phyloP scores from a whole-genome alignment of 2,329 filamentous ascomycete species.

The Colletotrichum tabaci region DNA sequence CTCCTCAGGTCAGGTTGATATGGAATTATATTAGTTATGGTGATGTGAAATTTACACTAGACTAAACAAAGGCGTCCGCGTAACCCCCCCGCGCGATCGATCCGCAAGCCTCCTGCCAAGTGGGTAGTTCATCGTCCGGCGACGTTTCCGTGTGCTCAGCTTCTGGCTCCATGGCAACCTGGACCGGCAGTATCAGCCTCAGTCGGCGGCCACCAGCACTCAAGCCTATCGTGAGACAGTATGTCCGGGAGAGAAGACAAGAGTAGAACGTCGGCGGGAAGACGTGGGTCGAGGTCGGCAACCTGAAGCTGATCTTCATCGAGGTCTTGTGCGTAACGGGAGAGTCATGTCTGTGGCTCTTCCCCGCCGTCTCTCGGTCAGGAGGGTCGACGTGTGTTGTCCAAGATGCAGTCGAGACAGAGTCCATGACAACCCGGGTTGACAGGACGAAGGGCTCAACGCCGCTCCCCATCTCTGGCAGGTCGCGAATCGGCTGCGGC shows the following conservation, averaged over 20 bases:
- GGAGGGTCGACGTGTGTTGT: conserved; percentile 52
- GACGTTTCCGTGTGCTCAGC: conserved; percentile 20
- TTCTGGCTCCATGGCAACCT: conserved; percentile 62
- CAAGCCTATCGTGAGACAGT: conserved; percentile 64
- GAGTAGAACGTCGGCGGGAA: conserved; percentile 72
- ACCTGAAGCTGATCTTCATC: conserved; percentile 62
- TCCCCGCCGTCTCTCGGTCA: conserved; percentile 43
- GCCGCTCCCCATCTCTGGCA: conserved; percentile 66
- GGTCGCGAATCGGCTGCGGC: conserved; percentile 57
- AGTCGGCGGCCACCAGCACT: conserved; percentile 58
- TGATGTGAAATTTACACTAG: too few species aligned
- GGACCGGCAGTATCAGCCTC: conserved; percentile 63
- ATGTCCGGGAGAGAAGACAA: conserved; percentile 69
- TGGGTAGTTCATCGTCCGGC: neutral
- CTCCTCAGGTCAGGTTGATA: too few species aligned
- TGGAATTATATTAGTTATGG: too few species aligned
- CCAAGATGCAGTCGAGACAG: conserved; percentile 54
- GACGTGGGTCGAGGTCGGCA: conserved; percentile 63
- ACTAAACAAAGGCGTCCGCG: too few species aligned
- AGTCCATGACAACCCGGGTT: conserved; percentile 66
- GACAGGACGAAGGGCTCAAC: conserved; percentile 49
- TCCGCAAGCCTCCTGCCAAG: neutral
- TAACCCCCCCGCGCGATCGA: neutral
- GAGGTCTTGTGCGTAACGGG: conserved; percentile 57
- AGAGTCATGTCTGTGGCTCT: conserved; percentile 5